Conservation (phyloP, 441 rosid species). For the Corymbia calophylla region DNA sequence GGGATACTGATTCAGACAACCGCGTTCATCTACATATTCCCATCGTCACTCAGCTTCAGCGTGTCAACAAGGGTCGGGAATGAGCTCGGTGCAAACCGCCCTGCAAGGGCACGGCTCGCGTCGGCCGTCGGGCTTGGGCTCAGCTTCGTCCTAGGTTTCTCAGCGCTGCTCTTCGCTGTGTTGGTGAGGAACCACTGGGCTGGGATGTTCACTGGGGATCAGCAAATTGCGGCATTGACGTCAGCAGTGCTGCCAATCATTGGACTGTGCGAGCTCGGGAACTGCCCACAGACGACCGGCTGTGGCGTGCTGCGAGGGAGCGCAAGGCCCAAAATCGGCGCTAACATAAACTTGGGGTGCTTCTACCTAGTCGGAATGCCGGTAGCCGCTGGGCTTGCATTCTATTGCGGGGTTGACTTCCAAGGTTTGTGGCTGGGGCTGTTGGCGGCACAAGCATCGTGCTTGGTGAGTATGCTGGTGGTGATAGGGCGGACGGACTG, state of each 20-base stretch:
- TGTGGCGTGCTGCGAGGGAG: slow-evolving; percentile 11
- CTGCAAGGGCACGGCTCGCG: slow-evolving; percentile 1
- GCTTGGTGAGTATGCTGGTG: slow-evolving; percentile 3
- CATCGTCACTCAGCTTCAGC: slow-evolving; percentile 12
- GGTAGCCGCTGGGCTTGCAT: slow-evolving; percentile 2
- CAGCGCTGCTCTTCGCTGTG: not conserved
- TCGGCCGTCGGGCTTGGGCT: not conserved
- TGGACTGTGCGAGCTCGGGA: slow-evolving; percentile 14
- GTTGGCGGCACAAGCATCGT: slow-evolving; percentile 10
- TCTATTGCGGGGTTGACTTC: not conserved
- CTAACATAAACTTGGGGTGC: slow-evolving; percentile 12
- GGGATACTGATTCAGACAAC: slow-evolving; percentile 14
- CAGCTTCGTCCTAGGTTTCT: slow-evolving; percentile 1
- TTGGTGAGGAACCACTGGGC: slow-evolving; percentile 6
- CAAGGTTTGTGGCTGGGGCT: slow-evolving; percentile 9
- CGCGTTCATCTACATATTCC: slow-evolving; percentile 10
- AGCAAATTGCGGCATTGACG: not conserved
- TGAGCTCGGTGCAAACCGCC: slow-evolving; percentile 9
- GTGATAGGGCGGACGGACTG: slow-evolving; percentile 3
- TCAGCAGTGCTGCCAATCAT: slow-evolving; percentile 7
- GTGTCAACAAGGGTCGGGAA: slow-evolving; percentile 14
- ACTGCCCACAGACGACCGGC: slow-evolving; percentile 14
- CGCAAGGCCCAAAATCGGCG: slow-evolving; percentile 7
- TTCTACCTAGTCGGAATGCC: slow-evolving; percentile 12
- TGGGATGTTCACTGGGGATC: slow-evolving; percentile 1